A percentile compares a stretch with the other conserved stretches of the same genome.
These are phyloP conservation scores for Knufia fluminis DNA, from an alignment of 2,329 filamentous ascomycete genomes.

Conservation along the genomic window DNA sequence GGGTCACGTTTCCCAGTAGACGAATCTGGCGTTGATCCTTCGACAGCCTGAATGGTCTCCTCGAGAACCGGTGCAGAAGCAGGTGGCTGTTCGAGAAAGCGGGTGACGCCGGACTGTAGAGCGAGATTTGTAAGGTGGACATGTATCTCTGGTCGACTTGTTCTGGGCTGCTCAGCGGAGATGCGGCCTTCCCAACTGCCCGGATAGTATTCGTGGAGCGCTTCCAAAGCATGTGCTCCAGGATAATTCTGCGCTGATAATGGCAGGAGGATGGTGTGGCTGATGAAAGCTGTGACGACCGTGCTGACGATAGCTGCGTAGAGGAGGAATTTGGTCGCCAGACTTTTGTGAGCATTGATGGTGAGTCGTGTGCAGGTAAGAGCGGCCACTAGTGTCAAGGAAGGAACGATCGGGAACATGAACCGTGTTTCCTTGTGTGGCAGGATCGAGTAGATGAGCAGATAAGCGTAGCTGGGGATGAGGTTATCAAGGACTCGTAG, in stretches of 20 bases:
- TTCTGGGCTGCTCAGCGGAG: not conserved
- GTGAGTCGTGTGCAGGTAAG: slow-evolving; percentile 64
- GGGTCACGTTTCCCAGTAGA: not conserved
- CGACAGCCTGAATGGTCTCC: slow-evolving; percentile 2
- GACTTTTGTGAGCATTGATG: slow-evolving; percentile 53
- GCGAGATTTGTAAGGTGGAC: slow-evolving; percentile 53
- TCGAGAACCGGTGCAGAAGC: slow-evolving; percentile 10
- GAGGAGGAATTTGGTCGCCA: slow-evolving; percentile 47
- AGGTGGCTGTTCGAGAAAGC: slow-evolving; percentile 43
- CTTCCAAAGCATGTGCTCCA: slow-evolving; percentile 65
- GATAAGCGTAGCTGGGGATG: slow-evolving; percentile 60
- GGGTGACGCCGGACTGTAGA: slow-evolving; percentile 54
- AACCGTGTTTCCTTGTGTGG: slow-evolving; percentile 97
- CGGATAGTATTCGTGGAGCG: slow-evolving; percentile 29
- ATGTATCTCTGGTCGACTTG: slow-evolving; percentile 24
- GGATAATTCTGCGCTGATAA: slow-evolving; percentile 89
- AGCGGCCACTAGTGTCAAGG: slow-evolving; percentile 67
- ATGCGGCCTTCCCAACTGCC: slow-evolving; percentile 10
- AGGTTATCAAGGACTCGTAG: slow-evolving; percentile 48
- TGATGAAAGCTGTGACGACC: slow-evolving; percentile 50
- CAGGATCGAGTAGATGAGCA: slow-evolving; percentile 73
- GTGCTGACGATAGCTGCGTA: slow-evolving; percentile 51
- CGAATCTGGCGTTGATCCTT: not conserved
- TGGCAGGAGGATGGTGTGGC: slow-evolving; percentile 61
- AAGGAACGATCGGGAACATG: slow-evolving; percentile 77